A percentile compares a stretch with the other conserved stretches of the same genome.
These are phyloP conservation scores for Cinnamomum micranthum DNA, from an alignment of 164 flowering plant genomes.

Conservation along the genomic window DNA sequence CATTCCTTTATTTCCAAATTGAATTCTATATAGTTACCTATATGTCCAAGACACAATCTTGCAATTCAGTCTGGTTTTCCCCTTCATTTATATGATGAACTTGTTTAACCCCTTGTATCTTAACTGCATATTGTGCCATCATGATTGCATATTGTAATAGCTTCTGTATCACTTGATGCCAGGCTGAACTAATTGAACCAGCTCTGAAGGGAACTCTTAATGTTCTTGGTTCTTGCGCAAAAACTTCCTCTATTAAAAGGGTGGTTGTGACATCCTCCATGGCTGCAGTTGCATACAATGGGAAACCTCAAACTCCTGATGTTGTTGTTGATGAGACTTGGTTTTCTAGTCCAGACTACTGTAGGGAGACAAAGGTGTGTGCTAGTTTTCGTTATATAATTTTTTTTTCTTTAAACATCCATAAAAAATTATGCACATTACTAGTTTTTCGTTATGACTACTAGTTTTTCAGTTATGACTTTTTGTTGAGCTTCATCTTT, in stretches of 20 bases:
- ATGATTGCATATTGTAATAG: background rate
- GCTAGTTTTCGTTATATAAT: background rate
- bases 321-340: slow-evolving; percentile 62
- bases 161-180: slow-evolving; percentile 12
- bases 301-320: slow-evolving; percentile 36
- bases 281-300: slow-evolving; percentile 42
- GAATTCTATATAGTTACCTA: background rate
- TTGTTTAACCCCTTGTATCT: background rate
- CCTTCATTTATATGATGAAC: background rate
- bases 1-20: background rate
- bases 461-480: background rate
- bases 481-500: no score
- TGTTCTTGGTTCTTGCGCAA: slow-evolving; percentile 50
- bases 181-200: slow-evolving; percentile 57
- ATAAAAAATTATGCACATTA: background rate
- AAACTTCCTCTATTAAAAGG: slow-evolving; percentile 40
- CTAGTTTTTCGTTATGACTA: background rate
- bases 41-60: background rate
- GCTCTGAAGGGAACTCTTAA: slow-evolving; percentile 68
- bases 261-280: slow-evolving; percentile 60
- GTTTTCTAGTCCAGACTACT: slow-evolving; percentile 44
- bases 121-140: background rate
- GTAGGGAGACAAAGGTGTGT: slow-evolving; percentile 34
- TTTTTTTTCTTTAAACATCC: background rate
- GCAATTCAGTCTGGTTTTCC: background rate